Evolutionary conservation across 108 stramenopile genomes (phyloP).

Genomic region (Cyclotella sp.): DNA sequence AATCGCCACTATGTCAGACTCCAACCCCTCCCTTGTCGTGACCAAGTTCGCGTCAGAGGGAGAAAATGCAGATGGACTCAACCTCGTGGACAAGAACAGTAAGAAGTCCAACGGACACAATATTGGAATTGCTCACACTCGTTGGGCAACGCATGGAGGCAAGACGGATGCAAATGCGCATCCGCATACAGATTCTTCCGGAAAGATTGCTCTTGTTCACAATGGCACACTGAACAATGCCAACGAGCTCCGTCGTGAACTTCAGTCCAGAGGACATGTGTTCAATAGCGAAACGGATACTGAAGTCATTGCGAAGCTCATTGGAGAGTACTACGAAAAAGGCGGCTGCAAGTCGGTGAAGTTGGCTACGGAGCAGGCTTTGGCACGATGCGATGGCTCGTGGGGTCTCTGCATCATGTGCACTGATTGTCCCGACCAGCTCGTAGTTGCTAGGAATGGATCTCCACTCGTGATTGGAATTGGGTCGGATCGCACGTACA

Average conservation of each 20-base stretch:
- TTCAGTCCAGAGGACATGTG: constrained; percentile 80
- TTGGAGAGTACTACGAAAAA: constrained; percentile 83
- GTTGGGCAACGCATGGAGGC: constrained; percentile 99
- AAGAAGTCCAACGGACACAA: constrained; percentile 67
- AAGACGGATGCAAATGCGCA: constrained; percentile 99
- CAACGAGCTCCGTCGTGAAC: constrained; percentile 87
- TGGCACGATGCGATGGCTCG: constrained; percentile 81
- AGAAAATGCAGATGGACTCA: constrained; percentile 93
- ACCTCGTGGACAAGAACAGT: constrained; percentile 80
- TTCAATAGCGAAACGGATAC: constrained; percentile 98
- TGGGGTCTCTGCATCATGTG: constrained; percentile 87
- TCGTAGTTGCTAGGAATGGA: constrained; percentile 93
- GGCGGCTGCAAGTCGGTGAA: constrained; percentile 72
- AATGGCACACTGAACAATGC: constrained; percentile 99
- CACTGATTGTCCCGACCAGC: constrained; percentile 69
- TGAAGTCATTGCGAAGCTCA: constrained; percentile 98
- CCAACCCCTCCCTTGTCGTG: constrained; percentile 47
- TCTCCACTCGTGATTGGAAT: constrained; percentile 98
- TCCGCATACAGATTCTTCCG: constrained; percentile 92
- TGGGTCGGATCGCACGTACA: constrained; percentile 90
- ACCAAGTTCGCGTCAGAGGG: constrained; percentile 96
- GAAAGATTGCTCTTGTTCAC: constrained; percentile 97
- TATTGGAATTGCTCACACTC: constrained; percentile 98
- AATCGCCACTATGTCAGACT: constrained; percentile 83
- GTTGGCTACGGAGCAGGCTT: constrained; percentile 87